Percentiles rank a stretch among this genome's conserved stretches.
Conservation (phyloP, 2,329 filamentous ascomycete genomes). For the Parafenestella ontariensis region DNA sequence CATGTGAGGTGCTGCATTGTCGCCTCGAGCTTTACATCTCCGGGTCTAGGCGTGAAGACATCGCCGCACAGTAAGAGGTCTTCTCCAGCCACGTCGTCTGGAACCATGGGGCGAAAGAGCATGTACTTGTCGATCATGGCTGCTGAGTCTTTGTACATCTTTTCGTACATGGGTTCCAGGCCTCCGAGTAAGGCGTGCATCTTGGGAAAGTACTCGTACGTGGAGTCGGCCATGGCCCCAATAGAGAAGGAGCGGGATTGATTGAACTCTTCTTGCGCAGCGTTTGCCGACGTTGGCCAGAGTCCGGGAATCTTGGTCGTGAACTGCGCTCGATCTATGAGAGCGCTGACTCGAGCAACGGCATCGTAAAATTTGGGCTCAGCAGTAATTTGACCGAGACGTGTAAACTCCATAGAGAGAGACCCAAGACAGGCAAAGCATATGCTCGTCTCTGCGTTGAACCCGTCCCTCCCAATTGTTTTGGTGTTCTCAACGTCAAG, state of each 20-base stretch:
- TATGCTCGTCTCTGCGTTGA: constrained; percentile 49
- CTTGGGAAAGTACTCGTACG: constrained; percentile 50
- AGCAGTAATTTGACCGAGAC: constrained; percentile 46
- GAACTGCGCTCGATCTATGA: constrained; percentile 41
- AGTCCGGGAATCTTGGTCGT: constrained; percentile 45
- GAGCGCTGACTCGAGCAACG: constrained; percentile 41
- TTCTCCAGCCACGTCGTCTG: constrained; percentile 29
- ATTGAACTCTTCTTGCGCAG: constrained; percentile 37
- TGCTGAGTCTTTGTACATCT: constrained; percentile 63
- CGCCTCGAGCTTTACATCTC: constrained; percentile 45
- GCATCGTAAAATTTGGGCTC: constrained; percentile 48
- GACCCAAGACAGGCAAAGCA: constrained; percentile 58
- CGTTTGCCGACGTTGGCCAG: constrained; percentile 51
- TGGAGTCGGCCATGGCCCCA: constrained; percentile 48
- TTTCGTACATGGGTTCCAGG: constrained; percentile 55
- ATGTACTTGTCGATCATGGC: constrained; percentile 55
- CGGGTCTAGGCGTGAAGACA: constrained; percentile 30
- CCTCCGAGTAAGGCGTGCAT: constrained; percentile 49
- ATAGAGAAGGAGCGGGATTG: constrained; percentile 40
- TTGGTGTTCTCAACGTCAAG: constrained; percentile 50
- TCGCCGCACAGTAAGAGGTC: constrained; percentile 46
- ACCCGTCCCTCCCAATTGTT: constrained; percentile 25
- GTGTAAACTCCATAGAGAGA: constrained; percentile 51
- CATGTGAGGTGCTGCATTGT: constrained; percentile 66
- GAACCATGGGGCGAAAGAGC: constrained; percentile 56